Conservation (phyloP, 2,329 filamentous ascomycete genomes). For the Neocatenulostroma microsporum region DNA sequence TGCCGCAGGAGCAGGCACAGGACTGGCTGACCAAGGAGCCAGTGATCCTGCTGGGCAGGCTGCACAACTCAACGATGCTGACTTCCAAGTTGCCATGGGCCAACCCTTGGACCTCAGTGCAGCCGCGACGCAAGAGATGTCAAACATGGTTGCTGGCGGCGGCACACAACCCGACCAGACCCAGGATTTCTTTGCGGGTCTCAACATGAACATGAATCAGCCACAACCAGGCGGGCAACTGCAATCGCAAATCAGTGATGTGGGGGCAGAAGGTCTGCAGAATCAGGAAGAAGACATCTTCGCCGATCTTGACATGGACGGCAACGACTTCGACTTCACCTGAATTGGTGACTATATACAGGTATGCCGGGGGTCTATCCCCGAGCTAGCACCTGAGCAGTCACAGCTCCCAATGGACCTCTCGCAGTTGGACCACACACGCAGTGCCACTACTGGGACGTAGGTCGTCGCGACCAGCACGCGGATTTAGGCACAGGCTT, state of each 20-base stretch:
- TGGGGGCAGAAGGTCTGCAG: conserved; percentile 12
- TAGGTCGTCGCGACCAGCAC: too few species aligned
- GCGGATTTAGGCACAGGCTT: too few species aligned
- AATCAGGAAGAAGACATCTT: conserved; percentile 35
- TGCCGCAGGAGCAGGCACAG: conserved; percentile 9
- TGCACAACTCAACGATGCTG: conserved; percentile 12
- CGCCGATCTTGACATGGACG: conserved; percentile 37
- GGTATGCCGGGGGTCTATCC: too few species aligned
- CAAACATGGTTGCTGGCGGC: conserved; percentile 16
- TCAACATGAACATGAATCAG: conserved; percentile 25
- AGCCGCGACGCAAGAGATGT: conserved; percentile 17
- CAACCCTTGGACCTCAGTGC: conserved; percentile 18
- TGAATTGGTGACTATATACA: too few species aligned
- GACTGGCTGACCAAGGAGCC: neutral
- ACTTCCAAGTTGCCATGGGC: conserved; percentile 15
- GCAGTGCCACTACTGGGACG: too few species aligned
- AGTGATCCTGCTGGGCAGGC: conserved; percentile 1
- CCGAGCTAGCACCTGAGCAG: too few species aligned
- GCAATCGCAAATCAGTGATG: conserved; percentile 3
- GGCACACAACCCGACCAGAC: conserved; percentile 11
- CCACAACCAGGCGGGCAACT: conserved; percentile 2
- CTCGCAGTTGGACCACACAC: too few species aligned
- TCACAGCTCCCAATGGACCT: too few species aligned
- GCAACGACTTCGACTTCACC: conserved; percentile 24
- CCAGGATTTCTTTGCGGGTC: conserved; percentile 17